phyloP scores from a whole-genome alignment of 2,329 filamentous ascomycete genomes.

The Aspergillus sp. region DNA sequence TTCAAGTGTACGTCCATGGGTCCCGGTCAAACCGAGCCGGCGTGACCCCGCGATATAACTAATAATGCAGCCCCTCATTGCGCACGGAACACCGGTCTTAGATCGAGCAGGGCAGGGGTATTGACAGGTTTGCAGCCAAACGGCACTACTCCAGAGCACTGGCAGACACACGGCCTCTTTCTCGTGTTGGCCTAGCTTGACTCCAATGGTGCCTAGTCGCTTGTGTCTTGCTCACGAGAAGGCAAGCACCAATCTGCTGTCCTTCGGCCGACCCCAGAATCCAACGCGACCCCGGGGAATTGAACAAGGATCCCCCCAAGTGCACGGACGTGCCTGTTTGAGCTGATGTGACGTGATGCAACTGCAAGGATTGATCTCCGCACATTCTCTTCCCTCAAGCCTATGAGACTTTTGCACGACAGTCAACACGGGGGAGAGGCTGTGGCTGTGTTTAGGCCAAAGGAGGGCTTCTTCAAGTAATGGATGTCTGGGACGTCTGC shows the following conservation, averaged over 20 bases:
- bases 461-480: neutral
- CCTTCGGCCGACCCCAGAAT: neutral
- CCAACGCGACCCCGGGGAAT: slow-evolving; percentile 4
- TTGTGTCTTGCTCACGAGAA: neutral
- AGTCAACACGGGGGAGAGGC: neutral
- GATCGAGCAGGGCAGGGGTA: slow-evolving; percentile 15
- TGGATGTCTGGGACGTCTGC: neutral
- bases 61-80: slow-evolving; percentile 8
- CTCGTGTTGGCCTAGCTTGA: slow-evolving; percentile 1
- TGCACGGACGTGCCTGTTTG: slow-evolving; percentile 10
- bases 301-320: neutral
- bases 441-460: slow-evolving; percentile 5
- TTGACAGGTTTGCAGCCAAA: slow-evolving; percentile 18
- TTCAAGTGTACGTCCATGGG: slow-evolving; percentile 1
- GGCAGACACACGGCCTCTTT: slow-evolving; percentile 10
- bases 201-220: slow-evolving; percentile 1
- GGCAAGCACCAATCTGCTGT: slow-evolving; percentile 7
- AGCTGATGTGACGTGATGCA: slow-evolving; percentile 12
- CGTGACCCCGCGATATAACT: slow-evolving; percentile 7
- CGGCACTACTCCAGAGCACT: slow-evolving; percentile 21
- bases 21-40: neutral
- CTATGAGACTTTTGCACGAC: slow-evolving; percentile 8
- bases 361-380: slow-evolving; percentile 5
- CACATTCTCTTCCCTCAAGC: slow-evolving; percentile 1
- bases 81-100: slow-evolving; percentile 12